Evolutionary conservation across 768 basidiomycete species (phyloP), one percentile per base, ranked within the genome.

Genomic region (Trametes punicea): DNA sequence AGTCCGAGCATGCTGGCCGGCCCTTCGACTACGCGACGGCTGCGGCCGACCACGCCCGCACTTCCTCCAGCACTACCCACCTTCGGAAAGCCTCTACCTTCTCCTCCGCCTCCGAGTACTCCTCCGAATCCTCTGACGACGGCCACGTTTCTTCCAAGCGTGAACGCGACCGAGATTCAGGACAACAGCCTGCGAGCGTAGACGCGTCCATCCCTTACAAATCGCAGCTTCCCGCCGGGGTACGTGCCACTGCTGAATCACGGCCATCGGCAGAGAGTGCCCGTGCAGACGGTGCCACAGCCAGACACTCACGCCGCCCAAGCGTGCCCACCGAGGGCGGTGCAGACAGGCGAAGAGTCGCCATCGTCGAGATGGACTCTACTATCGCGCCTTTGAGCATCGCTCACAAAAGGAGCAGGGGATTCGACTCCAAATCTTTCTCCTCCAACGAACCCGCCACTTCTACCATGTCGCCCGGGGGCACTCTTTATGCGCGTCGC

Each of bases 321-420:
- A 81, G 77, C 62, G 69, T 75, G 16, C 82, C 80, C 18, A 81
- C 85, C 0, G 77, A 81, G 65, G 83, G 82, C 56, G 78, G 80
- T 62, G 72, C 78, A 49, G 86, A 87, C 71, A 80, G 85, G 64
- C 77, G 87, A 46, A 75, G 85, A 55, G 72, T 87, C 46, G 84
- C 84, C 40, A 82, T 89, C 59, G 80, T 88, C 34, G 77, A 87
- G 69, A 75, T 83, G 76, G 79, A 81, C 69, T 52, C 73, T 34
- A 62, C 71, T n/a, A n/a, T n/a, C 25, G 63, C 69, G 58, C 50
- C 59, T 59, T 53, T 64, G 57, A 55, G 59, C 23, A 18, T 40
- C 5, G 33, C 26, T 51, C 70, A 58, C 45, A 64, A 62, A 59
- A 57, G 61, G 23, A 62, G 64, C 51, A 55, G 36, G 46, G 46